phyloP scores from a whole-genome alignment of 805 yeast species.

The Clavispora carvajalis region DNA sequence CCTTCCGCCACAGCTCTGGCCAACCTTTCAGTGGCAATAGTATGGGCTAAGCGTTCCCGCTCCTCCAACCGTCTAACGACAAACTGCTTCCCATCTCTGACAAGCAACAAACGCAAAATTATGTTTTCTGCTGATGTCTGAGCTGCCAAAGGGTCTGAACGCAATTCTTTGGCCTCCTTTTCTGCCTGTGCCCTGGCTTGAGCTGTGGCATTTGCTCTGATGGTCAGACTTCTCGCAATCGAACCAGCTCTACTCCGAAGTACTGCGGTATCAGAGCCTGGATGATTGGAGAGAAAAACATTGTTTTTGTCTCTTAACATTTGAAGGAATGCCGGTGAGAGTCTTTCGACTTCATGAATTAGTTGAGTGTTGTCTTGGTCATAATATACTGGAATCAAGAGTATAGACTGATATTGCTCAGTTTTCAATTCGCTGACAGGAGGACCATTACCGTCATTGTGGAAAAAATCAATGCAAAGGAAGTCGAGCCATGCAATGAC shows the following conservation, averaged over 20 bases:
- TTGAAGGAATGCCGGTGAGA: constrained; percentile 50
- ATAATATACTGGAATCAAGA: constrained; percentile 61
- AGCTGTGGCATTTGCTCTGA: constrained; percentile 66
- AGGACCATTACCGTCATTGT: constrained; percentile 79
- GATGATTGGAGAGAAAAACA: constrained; percentile 17
- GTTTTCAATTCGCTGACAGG: constrained; percentile 58
- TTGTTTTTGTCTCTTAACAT: constrained; percentile 45
- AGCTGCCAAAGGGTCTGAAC: constrained; percentile 32
- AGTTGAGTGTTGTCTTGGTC: constrained; percentile 46
- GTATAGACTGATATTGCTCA: constrained; percentile 57
- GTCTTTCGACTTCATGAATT: constrained; percentile 52
- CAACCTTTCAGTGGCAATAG: constrained; percentile 48
- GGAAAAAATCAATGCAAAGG: constrained; percentile 68
- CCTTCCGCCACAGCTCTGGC: constrained; percentile 46
- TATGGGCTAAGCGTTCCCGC: constrained; percentile 53
- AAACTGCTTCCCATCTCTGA: constrained; percentile 56
- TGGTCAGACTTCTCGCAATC: constrained; percentile 59
- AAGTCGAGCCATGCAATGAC: constrained; percentile 66
- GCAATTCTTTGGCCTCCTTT: constrained; percentile 16
- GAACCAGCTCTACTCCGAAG: constrained; percentile 37
- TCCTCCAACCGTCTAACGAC: constrained; percentile 57
- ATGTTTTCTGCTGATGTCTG: constrained; percentile 56
- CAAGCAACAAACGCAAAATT: constrained; percentile 62
- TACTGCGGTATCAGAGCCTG: constrained; percentile 9
- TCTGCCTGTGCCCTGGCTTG: constrained; percentile 41